A percentile compares a stretch with the other conserved stretches of the same genome.
Evolutionary conservation across 345 rosid species (phyloP).

Genomic region (Citrus hindsii): DNA sequence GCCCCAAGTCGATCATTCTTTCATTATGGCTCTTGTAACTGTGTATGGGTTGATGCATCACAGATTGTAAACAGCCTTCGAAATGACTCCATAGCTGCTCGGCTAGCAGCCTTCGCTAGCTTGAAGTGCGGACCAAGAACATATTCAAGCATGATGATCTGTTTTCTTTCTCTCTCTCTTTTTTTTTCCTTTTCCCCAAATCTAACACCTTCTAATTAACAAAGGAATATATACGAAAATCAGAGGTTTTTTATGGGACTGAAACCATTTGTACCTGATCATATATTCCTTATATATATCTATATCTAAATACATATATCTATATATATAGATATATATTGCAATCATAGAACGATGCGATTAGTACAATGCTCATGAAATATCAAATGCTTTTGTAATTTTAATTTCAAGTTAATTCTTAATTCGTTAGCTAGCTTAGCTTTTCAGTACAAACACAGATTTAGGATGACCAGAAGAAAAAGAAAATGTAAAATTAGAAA

Average conservation of each 20-base stretch:
- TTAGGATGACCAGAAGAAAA: no score
- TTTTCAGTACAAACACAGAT: not conserved
- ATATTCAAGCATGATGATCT: not conserved
- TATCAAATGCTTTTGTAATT: not conserved
- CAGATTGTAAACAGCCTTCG: slow-evolving; percentile 14
- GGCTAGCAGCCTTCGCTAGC: not conserved
- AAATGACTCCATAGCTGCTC: not conserved
- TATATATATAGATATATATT: no score
- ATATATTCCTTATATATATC: not conserved
- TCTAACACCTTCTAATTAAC: not conserved
- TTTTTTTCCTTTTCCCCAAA: no score
- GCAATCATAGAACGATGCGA: no score
- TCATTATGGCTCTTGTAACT: slow-evolving; percentile 32
- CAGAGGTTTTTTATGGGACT: not conserved
- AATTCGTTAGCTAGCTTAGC: not conserved
- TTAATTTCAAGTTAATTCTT: no score
- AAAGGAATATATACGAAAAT: no score
- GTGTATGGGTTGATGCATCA: slow-evolving; percentile 34
- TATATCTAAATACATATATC: no score
- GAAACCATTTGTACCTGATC: not conserved
- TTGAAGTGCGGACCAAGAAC: not conserved
- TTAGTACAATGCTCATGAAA: not conserved
- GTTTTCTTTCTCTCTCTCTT: no score
- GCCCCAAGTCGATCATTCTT: slow-evolving; percentile 26
- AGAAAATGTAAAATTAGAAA: no score